These are phyloP conservation scores for Aspergillus sp. DNA, from an alignment of 2,329 filamentous ascomycete species.

Conservation along the genomic window DNA sequence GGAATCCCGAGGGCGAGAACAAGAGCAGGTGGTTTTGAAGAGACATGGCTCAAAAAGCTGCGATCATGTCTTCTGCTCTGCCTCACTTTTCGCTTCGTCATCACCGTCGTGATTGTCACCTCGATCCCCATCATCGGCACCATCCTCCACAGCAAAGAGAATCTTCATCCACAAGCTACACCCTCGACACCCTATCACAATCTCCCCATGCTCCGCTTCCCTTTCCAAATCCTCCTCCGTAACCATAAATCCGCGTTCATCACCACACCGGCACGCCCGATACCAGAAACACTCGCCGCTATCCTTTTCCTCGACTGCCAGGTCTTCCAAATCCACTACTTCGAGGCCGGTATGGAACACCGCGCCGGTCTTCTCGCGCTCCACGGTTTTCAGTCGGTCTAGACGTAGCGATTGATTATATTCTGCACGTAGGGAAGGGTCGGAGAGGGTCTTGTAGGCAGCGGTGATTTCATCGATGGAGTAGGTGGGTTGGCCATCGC, in stretches of 20 bases:
- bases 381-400: constrained; percentile 20
- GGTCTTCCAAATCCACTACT: constrained; percentile 50
- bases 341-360: constrained; percentile 47
- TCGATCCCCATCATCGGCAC: constrained; percentile 11
- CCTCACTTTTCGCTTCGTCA: no score
- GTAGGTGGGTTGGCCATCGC: constrained; percentile 9
- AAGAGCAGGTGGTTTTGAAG: no score
- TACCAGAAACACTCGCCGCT: constrained; percentile 44
- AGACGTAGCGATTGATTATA: constrained; percentile 42
- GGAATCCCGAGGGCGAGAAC: no score
- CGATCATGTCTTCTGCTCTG: no score
- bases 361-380: constrained; percentile 22
- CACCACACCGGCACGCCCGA: constrained; percentile 51
- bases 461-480: constrained; percentile 52
- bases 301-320: constrained; percentile 35
- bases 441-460: constrained; percentile 49
- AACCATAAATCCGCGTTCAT: constrained; percentile 47
- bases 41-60: no score
- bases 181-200: constrained; percentile 52
- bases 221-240: constrained; percentile 46
- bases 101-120: no score
- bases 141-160: constrained; percentile 47
- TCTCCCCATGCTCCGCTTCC: constrained; percentile 46
- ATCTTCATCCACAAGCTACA: constrained; percentile 58
- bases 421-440: constrained; percentile 35